Conservation (phyloP, 169 alveolate species). For the Eimeria sp. region DNA sequence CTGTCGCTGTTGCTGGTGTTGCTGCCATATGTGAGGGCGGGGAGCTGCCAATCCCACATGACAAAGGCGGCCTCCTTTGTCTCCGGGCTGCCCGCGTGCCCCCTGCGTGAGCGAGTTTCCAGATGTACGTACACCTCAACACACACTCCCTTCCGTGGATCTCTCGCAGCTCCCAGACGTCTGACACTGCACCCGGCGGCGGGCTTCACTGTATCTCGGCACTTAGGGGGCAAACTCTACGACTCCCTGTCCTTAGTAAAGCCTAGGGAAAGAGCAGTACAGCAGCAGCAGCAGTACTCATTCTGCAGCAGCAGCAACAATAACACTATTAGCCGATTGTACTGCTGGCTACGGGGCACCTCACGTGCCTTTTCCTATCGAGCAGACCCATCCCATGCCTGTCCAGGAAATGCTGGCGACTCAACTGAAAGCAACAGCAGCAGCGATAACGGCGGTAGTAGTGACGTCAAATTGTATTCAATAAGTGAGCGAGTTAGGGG, state of each 20-base stretch:
- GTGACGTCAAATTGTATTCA: background rate
- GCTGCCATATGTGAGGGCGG: slow-evolving; percentile 4
- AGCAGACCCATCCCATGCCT: background rate
- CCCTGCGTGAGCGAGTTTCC: background rate
- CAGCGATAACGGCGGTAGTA: background rate
- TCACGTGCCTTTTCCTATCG: background rate
- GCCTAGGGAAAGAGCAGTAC: background rate
- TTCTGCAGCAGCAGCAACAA: background rate
- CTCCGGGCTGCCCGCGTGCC: slow-evolving; percentile 46
- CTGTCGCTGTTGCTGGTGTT: slow-evolving; percentile 29
- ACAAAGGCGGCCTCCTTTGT: background rate
- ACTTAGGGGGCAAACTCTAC: background rate
- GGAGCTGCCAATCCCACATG: slow-evolving; percentile 24
- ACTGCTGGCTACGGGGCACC: background rate
- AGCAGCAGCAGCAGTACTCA: background rate
- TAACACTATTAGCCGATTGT: background rate
- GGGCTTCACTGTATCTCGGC: background rate
- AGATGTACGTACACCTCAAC: slow-evolving; percentile 26
- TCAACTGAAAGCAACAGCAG: slow-evolving; percentile 2
- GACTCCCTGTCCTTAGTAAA: background rate
- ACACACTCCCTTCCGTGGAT: background rate
- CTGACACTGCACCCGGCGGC: background rate
- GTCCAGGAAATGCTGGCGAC: background rate
- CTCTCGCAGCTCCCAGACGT: background rate
- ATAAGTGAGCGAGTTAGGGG: background rate